phyloP scores from a whole-genome alignment of 805 yeast genomes.

The Lipomyces anomalus region DNA sequence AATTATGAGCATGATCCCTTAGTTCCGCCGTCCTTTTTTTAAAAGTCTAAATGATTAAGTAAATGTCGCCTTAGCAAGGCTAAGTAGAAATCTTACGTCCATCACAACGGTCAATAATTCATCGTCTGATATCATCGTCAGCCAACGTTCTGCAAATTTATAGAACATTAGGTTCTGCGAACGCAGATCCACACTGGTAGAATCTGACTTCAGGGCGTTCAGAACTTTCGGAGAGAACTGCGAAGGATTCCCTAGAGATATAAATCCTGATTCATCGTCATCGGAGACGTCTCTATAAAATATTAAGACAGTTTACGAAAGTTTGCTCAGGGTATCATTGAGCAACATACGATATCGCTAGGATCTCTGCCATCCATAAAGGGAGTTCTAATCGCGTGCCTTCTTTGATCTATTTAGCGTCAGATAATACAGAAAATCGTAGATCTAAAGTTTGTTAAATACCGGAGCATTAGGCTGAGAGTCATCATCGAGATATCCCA shows the following conservation, averaged over 20 bases:
- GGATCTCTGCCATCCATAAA: conserved; percentile 76
- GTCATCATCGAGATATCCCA: conserved; percentile 66
- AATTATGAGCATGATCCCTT: conserved; percentile 60
- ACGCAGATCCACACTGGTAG: conserved; percentile 61
- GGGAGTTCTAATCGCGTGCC: conserved; percentile 73
- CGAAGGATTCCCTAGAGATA: conserved; percentile 67
- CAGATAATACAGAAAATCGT: neutral
- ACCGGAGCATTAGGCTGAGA: neutral
- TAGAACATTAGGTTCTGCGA: conserved; percentile 63
- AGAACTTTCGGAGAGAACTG: conserved; percentile 58
- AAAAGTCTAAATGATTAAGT: conserved; percentile 37
- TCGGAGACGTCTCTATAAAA: conserved; percentile 26
- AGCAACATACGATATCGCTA: conserved; percentile 49
- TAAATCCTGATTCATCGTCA: conserved; percentile 42
- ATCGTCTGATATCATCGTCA: conserved; percentile 58
- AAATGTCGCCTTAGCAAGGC: conserved; percentile 1
- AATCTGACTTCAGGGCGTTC: conserved; percentile 75
- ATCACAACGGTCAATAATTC: conserved; percentile 49
- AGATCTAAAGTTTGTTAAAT: neutral
- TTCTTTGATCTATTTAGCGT: conserved; percentile 38
- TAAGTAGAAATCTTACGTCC: conserved; percentile 22
- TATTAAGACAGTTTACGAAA: conserved; percentile 31
- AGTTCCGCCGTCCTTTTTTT: conserved; percentile 64
- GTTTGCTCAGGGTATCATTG: conserved; percentile 29
- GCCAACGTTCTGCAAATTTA: conserved; percentile 70